Evolutionary conservation across 768 basidiomycete genomes (phyloP), one percentile per base, ranked within the genome.

Genomic region (Coprinellus micaceus): DNA sequence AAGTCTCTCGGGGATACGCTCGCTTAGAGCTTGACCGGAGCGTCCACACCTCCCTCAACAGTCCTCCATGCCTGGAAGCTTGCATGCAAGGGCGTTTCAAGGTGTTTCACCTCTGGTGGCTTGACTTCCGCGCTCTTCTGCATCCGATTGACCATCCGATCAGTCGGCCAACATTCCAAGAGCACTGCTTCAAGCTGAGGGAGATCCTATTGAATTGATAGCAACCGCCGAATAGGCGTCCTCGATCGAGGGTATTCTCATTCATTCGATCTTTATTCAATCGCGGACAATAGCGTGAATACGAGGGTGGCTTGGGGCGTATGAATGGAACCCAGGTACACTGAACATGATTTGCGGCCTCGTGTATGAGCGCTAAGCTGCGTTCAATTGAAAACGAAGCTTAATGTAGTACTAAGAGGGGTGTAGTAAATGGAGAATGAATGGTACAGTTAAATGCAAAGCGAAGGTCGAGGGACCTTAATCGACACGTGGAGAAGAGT

Each of bases 251-350:
- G 21, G 3, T 10, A 9, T 17, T 22, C 45, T 11, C 26, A 33
- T 50, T 50, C 15, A 33, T 33, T 51, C 13, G 49, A 51, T 51
- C 49, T 51, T 51, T 30, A 51, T 51, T 51, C 49, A 51, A 37
- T 51, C 33, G 22, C 45, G 45, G 45, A 26, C 45, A 37, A 33
- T 24, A 51, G 33, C 19, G 49, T 29, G 24, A 28, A 48, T 48
- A 28, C 12, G 9, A 48, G 11, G 48, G 28, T 17, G 33, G n/a
- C n/a, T n/a, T n/a, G n/a, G n/a, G 7, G 15, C 19, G 19, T 43
- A 17, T 43, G 15, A 30, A 52, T 25, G 50, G 29, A 33, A n/a
- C n/a, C n/a, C 11, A 24, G 47, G 48, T 19, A 39, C 36, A 39
- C 37, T 36, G 51, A 37, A 17, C 33, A 39, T 52, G n/a, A 25